Evolutionary conservation across 108 stramenopile genomes (phyloP).

Genomic region (Skeletonema marinoi): DNA sequence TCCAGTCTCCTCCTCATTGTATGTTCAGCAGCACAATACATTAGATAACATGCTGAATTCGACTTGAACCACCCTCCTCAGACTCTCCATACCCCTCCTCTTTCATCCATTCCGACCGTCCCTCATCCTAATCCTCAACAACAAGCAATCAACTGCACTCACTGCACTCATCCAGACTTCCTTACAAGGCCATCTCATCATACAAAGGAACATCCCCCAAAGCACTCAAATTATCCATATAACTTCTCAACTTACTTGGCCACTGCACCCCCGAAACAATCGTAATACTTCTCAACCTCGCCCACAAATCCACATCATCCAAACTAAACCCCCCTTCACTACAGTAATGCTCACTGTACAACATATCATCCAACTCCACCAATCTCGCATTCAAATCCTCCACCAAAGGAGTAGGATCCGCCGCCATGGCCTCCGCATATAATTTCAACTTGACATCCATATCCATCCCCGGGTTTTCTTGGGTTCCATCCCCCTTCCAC

Average conservation of each 20-base stretch:
- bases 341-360: conserved; percentile 80
- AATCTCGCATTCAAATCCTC: conserved; percentile 88
- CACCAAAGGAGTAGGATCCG: conserved; percentile 73
- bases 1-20: neutral
- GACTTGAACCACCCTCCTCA: neutral
- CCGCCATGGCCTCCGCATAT: conserved; percentile 86
- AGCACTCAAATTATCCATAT: conserved; percentile 91
- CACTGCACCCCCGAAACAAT: conserved; percentile 85
- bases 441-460: conserved; percentile 77
- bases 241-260: conserved; percentile 81
- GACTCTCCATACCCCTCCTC: too few relatives aligned
- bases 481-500: conserved; percentile 76
- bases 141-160: too few relatives aligned
- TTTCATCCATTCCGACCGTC: neutral
- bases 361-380: conserved; percentile 84
- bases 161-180: too few relatives aligned
- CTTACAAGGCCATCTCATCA: conserved; percentile 85
- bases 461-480: conserved; percentile 60
- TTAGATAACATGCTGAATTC: neutral
- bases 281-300: conserved; percentile 87
- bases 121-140: neutral
- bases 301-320: conserved; percentile 93
- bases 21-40: neutral
- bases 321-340: conserved; percentile 83
- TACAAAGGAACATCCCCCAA: conserved; percentile 89